These are phyloP conservation scores for Ophiocordyceps camponoti-saundersi DNA, from an alignment of 2,329 filamentous ascomycete genomes.

Conservation along the genomic window DNA sequence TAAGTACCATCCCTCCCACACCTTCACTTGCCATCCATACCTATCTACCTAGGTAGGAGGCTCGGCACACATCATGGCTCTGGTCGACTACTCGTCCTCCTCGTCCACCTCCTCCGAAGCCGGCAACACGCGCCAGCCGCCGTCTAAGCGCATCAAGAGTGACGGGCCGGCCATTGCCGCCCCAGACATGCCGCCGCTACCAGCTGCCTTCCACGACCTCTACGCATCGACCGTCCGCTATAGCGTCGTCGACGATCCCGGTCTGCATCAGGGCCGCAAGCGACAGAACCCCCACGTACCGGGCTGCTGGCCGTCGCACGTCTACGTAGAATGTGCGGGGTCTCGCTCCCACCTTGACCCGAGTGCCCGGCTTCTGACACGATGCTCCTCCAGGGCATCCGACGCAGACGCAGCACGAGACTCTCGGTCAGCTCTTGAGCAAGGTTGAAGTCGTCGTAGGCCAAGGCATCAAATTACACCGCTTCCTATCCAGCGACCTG, in stretches of 20 bases:
- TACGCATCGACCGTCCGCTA: constrained; percentile 70
- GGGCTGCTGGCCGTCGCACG: constrained; percentile 83
- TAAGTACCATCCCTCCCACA: too few relatives aligned
- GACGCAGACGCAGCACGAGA: constrained; percentile 23
- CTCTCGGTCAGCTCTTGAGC: constrained; percentile 26
- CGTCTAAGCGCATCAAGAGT: constrained; percentile 3
- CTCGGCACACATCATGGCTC: constrained; percentile 26
- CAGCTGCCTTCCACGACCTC: constrained; percentile 68
- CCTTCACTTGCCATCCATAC: too few relatives aligned
- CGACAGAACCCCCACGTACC: constrained; percentile 68
- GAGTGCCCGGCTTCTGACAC: neutral
- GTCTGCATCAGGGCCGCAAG: constrained; percentile 70
- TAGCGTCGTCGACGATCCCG: constrained; percentile 65
- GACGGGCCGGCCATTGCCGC: constrained; percentile 1
- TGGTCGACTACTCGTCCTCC: constrained; percentile 49
- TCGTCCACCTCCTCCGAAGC: constrained; percentile 11
- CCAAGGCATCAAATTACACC: constrained; percentile 32
- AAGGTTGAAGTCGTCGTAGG: constrained; percentile 16
- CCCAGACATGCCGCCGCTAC: constrained; percentile 50
- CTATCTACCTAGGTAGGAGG: too few relatives aligned
- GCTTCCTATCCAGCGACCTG: constrained; percentile 61
- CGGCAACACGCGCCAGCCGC: constrained; percentile 9
- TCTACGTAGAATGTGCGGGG: constrained; percentile 79
- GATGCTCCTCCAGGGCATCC: constrained; percentile 33
- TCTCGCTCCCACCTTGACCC: neutral